These are phyloP conservation scores for Exophiala sideris DNA, from an alignment of 2,329 filamentous ascomycete genomes.

Conservation along the genomic window DNA sequence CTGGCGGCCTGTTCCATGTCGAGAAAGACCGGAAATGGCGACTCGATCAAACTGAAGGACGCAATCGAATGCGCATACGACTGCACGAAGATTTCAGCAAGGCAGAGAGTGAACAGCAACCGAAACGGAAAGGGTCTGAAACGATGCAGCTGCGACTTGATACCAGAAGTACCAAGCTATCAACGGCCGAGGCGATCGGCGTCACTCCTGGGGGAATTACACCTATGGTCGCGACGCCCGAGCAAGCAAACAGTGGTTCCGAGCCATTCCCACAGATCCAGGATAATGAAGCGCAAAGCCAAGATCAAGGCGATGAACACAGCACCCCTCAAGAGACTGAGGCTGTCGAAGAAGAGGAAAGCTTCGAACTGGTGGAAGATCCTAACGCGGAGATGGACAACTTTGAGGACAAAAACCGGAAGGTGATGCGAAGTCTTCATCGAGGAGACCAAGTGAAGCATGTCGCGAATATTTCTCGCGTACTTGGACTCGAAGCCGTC, in stretches of 20 bases:
- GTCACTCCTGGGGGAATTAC: conserved; percentile 33
- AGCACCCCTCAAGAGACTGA: conserved; percentile 37
- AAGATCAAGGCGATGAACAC: conserved; percentile 6
- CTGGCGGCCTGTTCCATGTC: conserved; percentile 75
- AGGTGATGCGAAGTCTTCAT: conserved; percentile 91
- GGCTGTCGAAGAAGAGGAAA: conserved; percentile 65
- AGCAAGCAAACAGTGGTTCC: conserved; percentile 6
- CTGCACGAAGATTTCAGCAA: conserved; percentile 66
- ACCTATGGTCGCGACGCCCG: conserved; percentile 16
- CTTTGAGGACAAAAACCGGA: conserved; percentile 96
- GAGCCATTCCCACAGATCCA: conserved; percentile 31
- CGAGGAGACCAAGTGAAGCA: conserved; percentile 88
- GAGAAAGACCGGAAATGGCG: conserved; percentile 72
- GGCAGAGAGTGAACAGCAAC: conserved; percentile 61
- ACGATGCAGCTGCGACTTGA: conserved; percentile 46
- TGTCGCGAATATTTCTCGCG: conserved; percentile 91
- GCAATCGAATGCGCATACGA: conserved; percentile 89
- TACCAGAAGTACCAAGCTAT: conserved; percentile 40
- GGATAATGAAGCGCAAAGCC: conserved; percentile 31
- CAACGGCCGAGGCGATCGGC: conserved; percentile 42
- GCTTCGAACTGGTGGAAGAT: conserved; percentile 93
- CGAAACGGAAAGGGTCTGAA: conserved; percentile 70
- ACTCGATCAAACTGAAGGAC: conserved; percentile 89
- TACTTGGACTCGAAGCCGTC: conserved; percentile 87
- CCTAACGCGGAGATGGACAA: conserved; percentile 79